Evolutionary conservation across 257 asterid genomes (phyloP).

Genomic region (Gardenia jasminoides): DNA sequence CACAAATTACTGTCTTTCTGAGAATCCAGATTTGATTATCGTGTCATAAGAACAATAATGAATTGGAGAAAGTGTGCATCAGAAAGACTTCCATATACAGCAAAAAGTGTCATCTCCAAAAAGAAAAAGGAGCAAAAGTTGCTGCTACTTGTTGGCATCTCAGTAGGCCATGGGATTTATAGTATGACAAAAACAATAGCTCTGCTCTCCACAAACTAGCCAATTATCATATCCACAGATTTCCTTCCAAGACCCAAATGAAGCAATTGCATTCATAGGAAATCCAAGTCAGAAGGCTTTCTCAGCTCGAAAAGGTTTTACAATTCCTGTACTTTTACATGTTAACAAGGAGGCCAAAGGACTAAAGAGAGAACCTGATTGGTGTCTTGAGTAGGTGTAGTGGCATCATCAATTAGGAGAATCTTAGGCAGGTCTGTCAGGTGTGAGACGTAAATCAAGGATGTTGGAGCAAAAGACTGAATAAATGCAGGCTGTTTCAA

Average conservation of each 20-base stretch:
- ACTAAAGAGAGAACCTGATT: slow-evolving; percentile 62
- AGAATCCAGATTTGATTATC: no score
- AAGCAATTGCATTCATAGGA: no score
- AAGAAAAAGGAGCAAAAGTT: neutral
- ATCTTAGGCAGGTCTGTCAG: slow-evolving; percentile 81
- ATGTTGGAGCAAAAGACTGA: slow-evolving; percentile 97
- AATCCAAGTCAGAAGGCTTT: no score
- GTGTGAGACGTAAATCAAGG: slow-evolving; percentile 68
- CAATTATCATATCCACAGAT: neutral
- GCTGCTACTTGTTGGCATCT: neutral
- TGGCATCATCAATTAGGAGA: slow-evolving; percentile 60
- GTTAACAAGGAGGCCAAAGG: neutral
- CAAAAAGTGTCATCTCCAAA: neutral
- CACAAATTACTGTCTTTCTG: no score
- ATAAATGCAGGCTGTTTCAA: slow-evolving; percentile 74
- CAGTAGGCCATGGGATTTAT: neutral
- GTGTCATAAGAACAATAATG: no score
- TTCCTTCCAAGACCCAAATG: no score
- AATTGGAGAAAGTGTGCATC: no score
- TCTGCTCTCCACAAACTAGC: neutral
- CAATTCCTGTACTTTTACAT: no score
- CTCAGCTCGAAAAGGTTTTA: neutral
- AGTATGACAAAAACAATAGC: neutral
- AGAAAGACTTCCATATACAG: neutral
- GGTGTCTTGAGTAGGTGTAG: slow-evolving; percentile 73